Evolutionary conservation across 257 asterid species (phyloP).

Genomic region (Solanum paucissectum): DNA sequence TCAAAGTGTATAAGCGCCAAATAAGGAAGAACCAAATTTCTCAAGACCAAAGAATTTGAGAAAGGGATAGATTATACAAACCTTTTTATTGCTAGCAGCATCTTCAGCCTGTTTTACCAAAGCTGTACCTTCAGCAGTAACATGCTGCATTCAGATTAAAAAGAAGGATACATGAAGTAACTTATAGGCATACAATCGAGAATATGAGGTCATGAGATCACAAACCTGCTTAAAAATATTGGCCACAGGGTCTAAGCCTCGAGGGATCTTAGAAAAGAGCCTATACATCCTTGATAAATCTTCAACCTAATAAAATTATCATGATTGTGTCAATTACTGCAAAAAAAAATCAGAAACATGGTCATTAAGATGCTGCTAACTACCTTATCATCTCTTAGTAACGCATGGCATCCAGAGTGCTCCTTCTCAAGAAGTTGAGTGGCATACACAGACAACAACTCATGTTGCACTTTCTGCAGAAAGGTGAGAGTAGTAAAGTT

Average conservation of each 20-base stretch:
- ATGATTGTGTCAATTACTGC: not conserved
- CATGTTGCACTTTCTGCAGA: conserved; percentile 74
- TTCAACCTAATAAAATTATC: conserved; percentile 42
- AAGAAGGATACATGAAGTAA: not conserved
- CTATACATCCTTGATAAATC: conserved; percentile 98
- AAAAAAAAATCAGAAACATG: not conserved
- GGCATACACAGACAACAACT: conserved; percentile 85
- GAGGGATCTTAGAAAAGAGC: conserved; percentile 82
- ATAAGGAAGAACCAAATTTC: not conserved
- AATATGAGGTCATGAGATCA: not conserved
- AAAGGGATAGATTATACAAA: conserved; percentile 4
- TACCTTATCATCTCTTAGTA: conserved; percentile 97
- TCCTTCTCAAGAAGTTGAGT: conserved; percentile 93
- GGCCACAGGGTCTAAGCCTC: conserved; percentile 86
- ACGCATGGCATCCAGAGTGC: conserved; percentile 94
- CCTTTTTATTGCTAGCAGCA: conserved; percentile 96
- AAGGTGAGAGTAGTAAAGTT: not conserved
- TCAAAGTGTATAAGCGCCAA: not conserved
- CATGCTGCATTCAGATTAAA: conserved; percentile 48
- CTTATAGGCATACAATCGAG: not conserved
- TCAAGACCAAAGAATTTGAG: not conserved
- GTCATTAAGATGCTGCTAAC: not conserved
- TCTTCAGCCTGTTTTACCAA: conserved; percentile 98
- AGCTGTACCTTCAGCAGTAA: conserved; percentile 91
- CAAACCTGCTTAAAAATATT: conserved; percentile 80